These are phyloP conservation scores for Cronartium ribicola DNA, from an alignment of 1,284 basidiomycete species.

Conservation along the genomic window DNA sequence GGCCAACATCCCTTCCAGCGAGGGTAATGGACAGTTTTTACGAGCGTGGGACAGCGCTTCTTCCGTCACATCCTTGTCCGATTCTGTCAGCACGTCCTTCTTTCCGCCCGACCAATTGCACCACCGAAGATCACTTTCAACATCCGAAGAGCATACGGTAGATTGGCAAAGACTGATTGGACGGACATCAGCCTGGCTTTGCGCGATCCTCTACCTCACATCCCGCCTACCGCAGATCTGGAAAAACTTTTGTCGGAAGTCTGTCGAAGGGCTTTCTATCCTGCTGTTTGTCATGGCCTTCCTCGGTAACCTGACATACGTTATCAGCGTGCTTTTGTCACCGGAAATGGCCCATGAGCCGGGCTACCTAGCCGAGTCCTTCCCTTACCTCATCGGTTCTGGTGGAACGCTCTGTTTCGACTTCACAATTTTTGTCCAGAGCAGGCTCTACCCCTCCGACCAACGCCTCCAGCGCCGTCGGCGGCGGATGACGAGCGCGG, in stretches of 20 bases:
- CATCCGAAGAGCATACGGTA: background rate
- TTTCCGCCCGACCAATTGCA: background rate
- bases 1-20: background rate
- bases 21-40: background rate
- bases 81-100: background rate
- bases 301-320: slow-evolving; percentile 28
- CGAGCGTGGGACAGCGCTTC: background rate
- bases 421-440: slow-evolving; percentile 31
- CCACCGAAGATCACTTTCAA: background rate
- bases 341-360: slow-evolving; percentile 4
- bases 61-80: too few relatives aligned
- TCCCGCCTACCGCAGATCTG: slow-evolving; percentile 31
- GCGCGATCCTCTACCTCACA: slow-evolving; percentile 22
- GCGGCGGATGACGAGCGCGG: background rate
- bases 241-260: slow-evolving; percentile 27
- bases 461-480: background rate
- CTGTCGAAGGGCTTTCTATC: slow-evolving; percentile 30
- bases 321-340: slow-evolving; percentile 21
- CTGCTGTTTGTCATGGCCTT: slow-evolving; percentile 32
- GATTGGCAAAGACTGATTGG: slow-evolving; percentile 11
- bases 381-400: slow-evolving; percentile 25
- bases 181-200: slow-evolving; percentile 26
- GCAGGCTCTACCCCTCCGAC: background rate
- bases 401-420: slow-evolving; percentile 31
- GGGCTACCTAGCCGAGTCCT: slow-evolving; percentile 7